These are phyloP conservation scores for Ustilago xerochloae DNA, from an alignment of 1,284 basidiomycete genomes.

Conservation along the genomic window DNA sequence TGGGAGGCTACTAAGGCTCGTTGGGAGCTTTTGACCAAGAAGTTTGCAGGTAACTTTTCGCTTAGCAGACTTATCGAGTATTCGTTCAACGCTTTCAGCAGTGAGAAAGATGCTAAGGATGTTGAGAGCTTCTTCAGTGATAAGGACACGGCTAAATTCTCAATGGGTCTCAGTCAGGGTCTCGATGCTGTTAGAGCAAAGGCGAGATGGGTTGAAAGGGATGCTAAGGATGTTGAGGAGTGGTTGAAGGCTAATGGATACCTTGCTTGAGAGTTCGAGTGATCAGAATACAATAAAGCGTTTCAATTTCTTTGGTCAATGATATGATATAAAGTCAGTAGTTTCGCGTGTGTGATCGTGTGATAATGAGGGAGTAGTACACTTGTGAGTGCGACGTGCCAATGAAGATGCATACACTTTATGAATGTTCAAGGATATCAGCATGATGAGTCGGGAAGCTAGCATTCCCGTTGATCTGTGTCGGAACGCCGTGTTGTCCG, in stretches of 20 bases:
- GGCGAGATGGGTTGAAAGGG: conserved; percentile 75
- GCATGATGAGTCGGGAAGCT: no score
- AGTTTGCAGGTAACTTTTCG: conserved; percentile 72
- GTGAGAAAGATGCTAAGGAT: conserved; percentile 76
- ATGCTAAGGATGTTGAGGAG: conserved; percentile 73
- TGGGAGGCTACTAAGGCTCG: conserved; percentile 68
- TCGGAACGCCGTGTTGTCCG: no score
- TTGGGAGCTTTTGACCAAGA: conserved; percentile 71
- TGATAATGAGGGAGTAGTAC: no score
- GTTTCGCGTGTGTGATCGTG: no score
- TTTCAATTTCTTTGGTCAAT: not conserved
- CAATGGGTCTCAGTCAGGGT: conserved; percentile 75
- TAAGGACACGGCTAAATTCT: conserved; percentile 70
- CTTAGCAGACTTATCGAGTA: conserved; percentile 69
- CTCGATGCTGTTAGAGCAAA: conserved; percentile 76
- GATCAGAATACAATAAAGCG: not conserved
- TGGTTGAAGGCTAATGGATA: conserved; percentile 71
- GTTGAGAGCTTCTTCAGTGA: conserved; percentile 74
- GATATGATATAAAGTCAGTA: not conserved
- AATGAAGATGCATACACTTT: no score
- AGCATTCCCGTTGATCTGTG: no score
- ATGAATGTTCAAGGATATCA: no score
- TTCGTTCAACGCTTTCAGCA: conserved; percentile 76
- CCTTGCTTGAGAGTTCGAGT: conserved; percentile 27
- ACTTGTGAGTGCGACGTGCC: no score